Evolutionary conservation across 768 basidiomycete species (phyloP).

Genomic region (Amanita exitialis): DNA sequence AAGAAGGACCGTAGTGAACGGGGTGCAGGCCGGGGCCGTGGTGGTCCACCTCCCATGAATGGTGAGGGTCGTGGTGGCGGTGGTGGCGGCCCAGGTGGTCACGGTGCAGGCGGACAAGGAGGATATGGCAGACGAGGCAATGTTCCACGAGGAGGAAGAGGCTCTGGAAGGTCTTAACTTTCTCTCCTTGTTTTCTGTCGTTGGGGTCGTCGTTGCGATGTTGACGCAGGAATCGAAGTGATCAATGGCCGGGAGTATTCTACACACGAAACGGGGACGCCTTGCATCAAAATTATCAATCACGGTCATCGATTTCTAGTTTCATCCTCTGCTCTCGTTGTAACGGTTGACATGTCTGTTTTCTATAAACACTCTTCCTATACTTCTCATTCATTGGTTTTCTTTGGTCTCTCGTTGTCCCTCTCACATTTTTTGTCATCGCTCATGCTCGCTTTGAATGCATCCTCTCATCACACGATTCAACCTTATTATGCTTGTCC

Average conservation of each 20-base stretch:
- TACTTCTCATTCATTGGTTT: constrained; percentile 3
- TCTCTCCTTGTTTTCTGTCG: not conserved
- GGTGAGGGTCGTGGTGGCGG: constrained; percentile 41
- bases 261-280: constrained; percentile 3
- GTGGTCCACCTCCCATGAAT: constrained; percentile 42
- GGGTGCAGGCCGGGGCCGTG: constrained; percentile 49
- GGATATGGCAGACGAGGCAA: constrained; percentile 5
- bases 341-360: constrained; percentile 3
- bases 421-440: constrained; percentile 1
- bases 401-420: not conserved
- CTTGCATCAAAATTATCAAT: not conserved
- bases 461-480: not conserved
- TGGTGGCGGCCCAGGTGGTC: constrained; percentile 20
- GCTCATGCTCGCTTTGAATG: constrained; percentile 6
- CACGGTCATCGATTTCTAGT: not conserved
- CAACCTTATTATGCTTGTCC: not conserved
- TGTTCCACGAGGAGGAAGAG: constrained; percentile 1
- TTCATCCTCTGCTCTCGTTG: constrained; percentile 2
- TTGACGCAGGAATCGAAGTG: not conserved
- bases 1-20: constrained; percentile 89
- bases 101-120: constrained; percentile 16
- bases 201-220: not conserved
- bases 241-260: constrained; percentile 1
- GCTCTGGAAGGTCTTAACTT: not conserved
- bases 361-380: not conserved